Evolutionary conservation across 2,329 filamentous ascomycete genomes (phyloP), one percentile per base, ranked within the genome.

Genomic region (Rasamsonia emersonii): DNA sequence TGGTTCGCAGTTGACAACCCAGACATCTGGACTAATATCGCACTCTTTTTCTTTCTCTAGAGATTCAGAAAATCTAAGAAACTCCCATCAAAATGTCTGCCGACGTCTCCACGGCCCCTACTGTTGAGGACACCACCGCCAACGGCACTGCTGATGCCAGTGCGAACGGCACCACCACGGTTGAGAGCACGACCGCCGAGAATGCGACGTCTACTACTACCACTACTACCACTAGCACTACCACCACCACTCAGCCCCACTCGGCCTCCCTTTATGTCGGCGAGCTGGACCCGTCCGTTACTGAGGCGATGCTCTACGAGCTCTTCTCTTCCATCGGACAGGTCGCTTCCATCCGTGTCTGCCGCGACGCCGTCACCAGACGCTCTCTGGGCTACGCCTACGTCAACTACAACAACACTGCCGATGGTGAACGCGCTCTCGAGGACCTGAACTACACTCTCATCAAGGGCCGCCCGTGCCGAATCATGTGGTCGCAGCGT

Each of bases 401-500:
- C 65, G 91, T 98, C 68, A 98, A 98, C 79, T 98, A 96, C 79
- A 98, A 96, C 75, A 89, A 86, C 64, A 93, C 88, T 42, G 65
- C 78, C 42, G 91, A 98, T 62, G 91, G 91, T 53, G 91, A 98
- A 75, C 93, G 93, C 68, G 91, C 91, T 54, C 80, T 98, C 41
- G 91, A 98, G 70, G 91, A 98, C 70, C 77, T 98, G 53, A 98
- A 98, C 79, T 98, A 98, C 75, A 98, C 91, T 44, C 73, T 95
- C 53, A 96, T 98, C 73, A 96, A 96, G 77, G 88, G 88, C 54
- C 86, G 84, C 59, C 89, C 91, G 40, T 98, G 91, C 82, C 89
- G 91, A 58, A 98, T 98, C 71, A 98, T 98, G 91, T 98, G 91
- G 91, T 98, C 91, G 46, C 91, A 98, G 77, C 91, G 91, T 64